Conservation (phyloP, 306 rosid species). For the Casuarina cunninghamiana region DNA sequence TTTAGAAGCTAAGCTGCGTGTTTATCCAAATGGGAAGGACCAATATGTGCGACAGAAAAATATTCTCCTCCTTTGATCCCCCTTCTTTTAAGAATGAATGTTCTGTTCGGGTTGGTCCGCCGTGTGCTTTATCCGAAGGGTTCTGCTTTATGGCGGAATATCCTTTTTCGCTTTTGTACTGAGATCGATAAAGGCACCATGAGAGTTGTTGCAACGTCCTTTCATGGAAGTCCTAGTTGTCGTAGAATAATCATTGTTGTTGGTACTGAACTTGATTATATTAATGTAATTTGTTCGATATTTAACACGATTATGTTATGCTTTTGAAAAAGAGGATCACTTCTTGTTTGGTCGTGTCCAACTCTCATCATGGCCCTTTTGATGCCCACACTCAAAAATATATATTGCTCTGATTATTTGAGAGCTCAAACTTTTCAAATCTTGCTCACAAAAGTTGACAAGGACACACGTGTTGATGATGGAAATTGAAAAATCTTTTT, state of each 20-base stretch:
- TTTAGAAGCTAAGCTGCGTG: no score
- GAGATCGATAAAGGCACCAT: neutral
- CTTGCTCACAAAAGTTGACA: no score
- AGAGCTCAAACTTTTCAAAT: no score
- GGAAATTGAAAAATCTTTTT: no score
- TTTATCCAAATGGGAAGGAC: neutral
- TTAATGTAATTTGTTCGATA: no score
- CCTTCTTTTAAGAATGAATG: slow-evolving; percentile 11
- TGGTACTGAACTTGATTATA: no score
- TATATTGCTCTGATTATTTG: no score
- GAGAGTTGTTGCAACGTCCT: neutral
- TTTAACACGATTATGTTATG: neutral
- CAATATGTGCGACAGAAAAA: neutral
- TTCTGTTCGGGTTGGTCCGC: slow-evolving; percentile 5
- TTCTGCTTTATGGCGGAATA: slow-evolving; percentile 24
- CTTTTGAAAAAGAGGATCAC: neutral
- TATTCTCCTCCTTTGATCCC: neutral
- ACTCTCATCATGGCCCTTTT: neutral
- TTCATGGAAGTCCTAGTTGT: no score
- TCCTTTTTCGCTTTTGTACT: slow-evolving; percentile 7
- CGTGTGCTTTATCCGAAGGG: slow-evolving; percentile 2
- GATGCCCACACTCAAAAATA: neutral
- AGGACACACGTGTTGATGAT: no score
- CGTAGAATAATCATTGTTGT: no score
- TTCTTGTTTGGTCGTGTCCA: neutral